Evolutionary conservation across 2,329 filamentous ascomycete species (phyloP), one percentile per base, ranked within the genome.

Genomic region (Alternaria sp.): DNA sequence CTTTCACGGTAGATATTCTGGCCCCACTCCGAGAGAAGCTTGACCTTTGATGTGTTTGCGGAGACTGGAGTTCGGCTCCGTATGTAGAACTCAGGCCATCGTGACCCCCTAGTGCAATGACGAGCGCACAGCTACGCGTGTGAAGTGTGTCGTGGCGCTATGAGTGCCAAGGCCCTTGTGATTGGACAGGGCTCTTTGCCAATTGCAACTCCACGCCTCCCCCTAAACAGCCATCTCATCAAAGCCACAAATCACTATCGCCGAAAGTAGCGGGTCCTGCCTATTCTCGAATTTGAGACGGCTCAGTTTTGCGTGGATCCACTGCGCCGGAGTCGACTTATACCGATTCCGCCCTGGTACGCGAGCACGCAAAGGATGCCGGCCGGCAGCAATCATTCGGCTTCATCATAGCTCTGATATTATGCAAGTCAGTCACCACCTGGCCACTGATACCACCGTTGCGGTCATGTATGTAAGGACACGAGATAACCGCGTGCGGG

Each of bases 21-120:
- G 55, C 48, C 47, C 62, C 54, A 47, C 61, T 44, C 48, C 41
- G 20, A 57, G 12, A 20, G 51, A 47, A 44, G 51, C 46, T 49
- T 38, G 51, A 30, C 30, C 14, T 53, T 36, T 32, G 51, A 36
- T 39, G 36, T 55, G 11, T 39, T 46, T 34, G 48, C 41, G 42
- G 58, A 42, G 43, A 51, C 47, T 49, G 20, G 38, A 54, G 38
- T 34, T 47, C 39, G 46, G 20, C 18, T 44, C 38, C 32, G 32
- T 36, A 14, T 18, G 38, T 42, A 51, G 32, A 43, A 43, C 28
- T 41, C 49, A 24, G n/a, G 52, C 52, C 52, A 49, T 48, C 28
- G 43, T 36, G 36, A 22, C 42, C 43, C 42, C 43, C 43, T 53
- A 42, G 46, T 42, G 46, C 46, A 41, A 51, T 49, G 46, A 38